These are phyloP conservation scores for Neotropicomus parvogracilis DNA, from an alignment of 1,284 basidiomycete species.

Conservation along the genomic window DNA sequence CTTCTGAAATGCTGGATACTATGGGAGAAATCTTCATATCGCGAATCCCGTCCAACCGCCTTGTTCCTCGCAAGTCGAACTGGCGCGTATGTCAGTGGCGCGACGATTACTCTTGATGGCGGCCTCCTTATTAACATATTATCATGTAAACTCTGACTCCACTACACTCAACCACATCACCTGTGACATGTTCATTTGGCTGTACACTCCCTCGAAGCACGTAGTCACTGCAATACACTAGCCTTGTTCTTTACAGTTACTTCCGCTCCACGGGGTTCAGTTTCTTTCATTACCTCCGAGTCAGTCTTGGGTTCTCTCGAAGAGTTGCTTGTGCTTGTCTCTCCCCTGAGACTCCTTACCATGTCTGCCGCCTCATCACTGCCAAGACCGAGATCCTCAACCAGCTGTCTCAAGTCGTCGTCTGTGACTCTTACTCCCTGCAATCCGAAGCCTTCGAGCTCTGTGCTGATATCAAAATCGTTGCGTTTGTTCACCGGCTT, in stretches of 20 bases:
- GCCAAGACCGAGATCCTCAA: constrained; percentile 68
- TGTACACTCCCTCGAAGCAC: constrained; percentile 5
- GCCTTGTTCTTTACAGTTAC: constrained; percentile 2
- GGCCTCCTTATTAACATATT: constrained; percentile 40
- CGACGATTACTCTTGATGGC: constrained; percentile 61
- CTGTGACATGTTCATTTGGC: neutral
- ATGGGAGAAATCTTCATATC: constrained; percentile 45
- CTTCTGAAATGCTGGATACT: constrained; percentile 52
- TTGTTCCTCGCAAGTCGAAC: constrained; percentile 61
- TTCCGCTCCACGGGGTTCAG: neutral
- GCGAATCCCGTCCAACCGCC: constrained; percentile 49
- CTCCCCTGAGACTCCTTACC: constrained; percentile 52
- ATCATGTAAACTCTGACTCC: constrained; percentile 24
- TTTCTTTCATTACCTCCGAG: constrained; percentile 1
- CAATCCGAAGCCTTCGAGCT: constrained; percentile 65
- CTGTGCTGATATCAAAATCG: constrained; percentile 61
- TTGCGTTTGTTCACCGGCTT: constrained; percentile 51
- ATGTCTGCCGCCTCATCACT: constrained; percentile 70
- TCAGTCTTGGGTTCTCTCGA: constrained; percentile 1
- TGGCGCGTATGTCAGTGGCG: constrained; percentile 62
- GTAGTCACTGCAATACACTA: constrained; percentile 3
- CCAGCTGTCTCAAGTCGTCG: constrained; percentile 63
- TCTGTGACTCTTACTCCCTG: constrained; percentile 73
- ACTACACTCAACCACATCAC: neutral
- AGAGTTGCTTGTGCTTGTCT: constrained; percentile 5